Base-by-base conservation (phyloP, 148 eudicot species). In the Spergularia bocconei region DNA sequence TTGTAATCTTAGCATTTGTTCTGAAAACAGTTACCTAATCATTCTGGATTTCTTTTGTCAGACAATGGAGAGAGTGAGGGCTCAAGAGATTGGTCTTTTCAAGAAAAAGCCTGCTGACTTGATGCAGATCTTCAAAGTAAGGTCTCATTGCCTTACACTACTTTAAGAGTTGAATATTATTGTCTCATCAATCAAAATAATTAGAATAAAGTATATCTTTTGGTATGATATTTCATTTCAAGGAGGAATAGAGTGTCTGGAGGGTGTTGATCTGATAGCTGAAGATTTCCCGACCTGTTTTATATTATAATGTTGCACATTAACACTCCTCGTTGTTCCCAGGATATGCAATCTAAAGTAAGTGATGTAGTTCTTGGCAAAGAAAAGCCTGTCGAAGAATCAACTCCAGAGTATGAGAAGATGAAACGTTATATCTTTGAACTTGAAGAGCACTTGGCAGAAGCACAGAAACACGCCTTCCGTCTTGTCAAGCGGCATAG, bases 21-120 rank as follows among this genome's bases (percentile, higher is more conserved):
- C 38, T 59, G 51, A 48, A 20, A 19, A 16, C 44, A 29, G 51
- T 63, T n/a, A 14, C 17, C 51, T 70, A 23, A 52, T 65, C 50
- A 41, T 65, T 6, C 9, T 72, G 63, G 55, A 12, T 79, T 69
- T 73, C 54, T 87, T 52, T 81, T 79, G 65, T 78, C 89, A 94
- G 98, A 94, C 97, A 63, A 94, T 94, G 98, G 98, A 94, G 76
- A 90, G 95, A 85, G 95, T 96, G 80, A 88, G 97, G 80, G 86
- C 85, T 72, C 97, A 90, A 73, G 98, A 91, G 36, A 84, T 83
- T 73, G 88, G 95, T 75, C 85, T 88, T 69, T 94, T 91, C 81
- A 94, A 86, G 85, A 85, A 82, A 84, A 94, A 87, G 77, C 97
- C 98, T 54, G 75, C 88, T 60, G 98, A 91, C 71, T 81, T 91